Evolutionary conservation across 1,284 basidiomycete genomes (phyloP), one percentile per base, ranked within the genome.

Genomic region (Anthracocystis panici-leucophaei): DNA sequence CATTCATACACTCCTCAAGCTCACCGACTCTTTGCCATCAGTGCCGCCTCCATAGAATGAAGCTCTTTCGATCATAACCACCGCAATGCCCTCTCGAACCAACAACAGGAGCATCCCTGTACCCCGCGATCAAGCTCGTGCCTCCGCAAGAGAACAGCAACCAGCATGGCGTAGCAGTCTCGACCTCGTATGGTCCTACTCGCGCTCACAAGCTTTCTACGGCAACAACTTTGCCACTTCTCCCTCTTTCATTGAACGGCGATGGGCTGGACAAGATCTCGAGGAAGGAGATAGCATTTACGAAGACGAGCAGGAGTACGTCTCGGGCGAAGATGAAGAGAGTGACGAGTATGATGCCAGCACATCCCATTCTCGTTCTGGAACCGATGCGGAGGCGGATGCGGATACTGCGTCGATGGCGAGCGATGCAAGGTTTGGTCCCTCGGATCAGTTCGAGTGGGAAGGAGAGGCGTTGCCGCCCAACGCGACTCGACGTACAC

Each of bases 121-220:
- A 1, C 69, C 69, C 5, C 56, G 74, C 29, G 74, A 72, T 44
- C 68, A 67, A 35, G 29, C 68, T 12, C 52, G 59, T 20, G 63
- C 40, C 29, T 54, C 58, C 8, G 41, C 21, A 9, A 51, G 62
- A 25, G 58, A 64, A 8, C 70, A 71, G 46, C 72, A 79, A 44
- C 63, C 78, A 21, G 78, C 78, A n/a, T 82, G 81, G 81, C 66
- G 79, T 7, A 77, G 57, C 62, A 61, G 58, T 49, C 66, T 75
- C 31, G 83, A 84, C 57, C 77, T 84, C 25, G 81, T 84, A 14
- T 84, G 81, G 79, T 84, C 82, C 25, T 84, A 84, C 29, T 84
- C 83, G 11, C 81, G 83, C 51, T 84, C 83, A 1, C 83, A 84
- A 57, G 83, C 83, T 3, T 84, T 82, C 62, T 84, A 83, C 57